These are phyloP conservation scores for Thermomyces lanuginosus DNA, from an alignment of 2,329 filamentous ascomycete genomes.

Conservation along the genomic window DNA sequence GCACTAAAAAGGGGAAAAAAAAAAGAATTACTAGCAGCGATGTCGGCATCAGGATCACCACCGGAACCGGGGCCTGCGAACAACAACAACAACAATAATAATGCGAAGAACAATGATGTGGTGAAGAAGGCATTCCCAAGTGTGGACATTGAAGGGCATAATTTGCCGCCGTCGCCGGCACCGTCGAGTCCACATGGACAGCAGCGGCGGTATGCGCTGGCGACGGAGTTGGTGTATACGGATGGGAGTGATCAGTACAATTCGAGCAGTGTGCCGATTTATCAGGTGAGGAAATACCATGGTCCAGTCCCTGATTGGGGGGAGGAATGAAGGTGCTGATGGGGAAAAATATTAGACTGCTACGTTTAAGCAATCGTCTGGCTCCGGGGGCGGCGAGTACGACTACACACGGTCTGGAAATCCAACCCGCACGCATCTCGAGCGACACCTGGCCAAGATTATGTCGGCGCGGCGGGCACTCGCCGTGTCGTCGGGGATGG, in stretches of 20 bases:
- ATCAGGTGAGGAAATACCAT: conserved; percentile 56
- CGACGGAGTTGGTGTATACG: conserved; percentile 91
- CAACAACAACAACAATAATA: conserved; percentile 2
- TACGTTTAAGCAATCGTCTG: conserved; percentile 87
- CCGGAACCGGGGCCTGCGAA: no score
- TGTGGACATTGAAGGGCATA: conserved; percentile 66
- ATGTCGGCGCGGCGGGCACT: conserved; percentile 88
- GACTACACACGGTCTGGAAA: conserved; percentile 98
- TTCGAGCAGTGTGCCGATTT: conserved; percentile 88
- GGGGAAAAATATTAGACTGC: conserved; percentile 48
- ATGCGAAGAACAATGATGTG: conserved; percentile 17
- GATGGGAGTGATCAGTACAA: conserved; percentile 96
- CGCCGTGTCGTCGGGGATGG: conserved; percentile 94
- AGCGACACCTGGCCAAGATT: conserved; percentile 94
- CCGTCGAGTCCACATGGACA: conserved; percentile 79
- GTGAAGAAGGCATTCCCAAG: conserved; percentile 39
- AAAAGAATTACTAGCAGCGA: no score
- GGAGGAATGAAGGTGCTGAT: no score
- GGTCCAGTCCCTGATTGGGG: no score
- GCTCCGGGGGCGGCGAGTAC: conserved; percentile 71
- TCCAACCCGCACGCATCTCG: conserved; percentile 86
- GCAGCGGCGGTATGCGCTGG: conserved; percentile 78
- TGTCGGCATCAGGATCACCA: conserved; percentile 22
- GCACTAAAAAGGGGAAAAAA: no score
- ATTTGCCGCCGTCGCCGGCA: conserved; percentile 78